Evolutionary conservation across 1,139 yeast species (phyloP), one percentile per base, ranked within the genome.

Genomic region (Geotrichum macrosporum): DNA sequence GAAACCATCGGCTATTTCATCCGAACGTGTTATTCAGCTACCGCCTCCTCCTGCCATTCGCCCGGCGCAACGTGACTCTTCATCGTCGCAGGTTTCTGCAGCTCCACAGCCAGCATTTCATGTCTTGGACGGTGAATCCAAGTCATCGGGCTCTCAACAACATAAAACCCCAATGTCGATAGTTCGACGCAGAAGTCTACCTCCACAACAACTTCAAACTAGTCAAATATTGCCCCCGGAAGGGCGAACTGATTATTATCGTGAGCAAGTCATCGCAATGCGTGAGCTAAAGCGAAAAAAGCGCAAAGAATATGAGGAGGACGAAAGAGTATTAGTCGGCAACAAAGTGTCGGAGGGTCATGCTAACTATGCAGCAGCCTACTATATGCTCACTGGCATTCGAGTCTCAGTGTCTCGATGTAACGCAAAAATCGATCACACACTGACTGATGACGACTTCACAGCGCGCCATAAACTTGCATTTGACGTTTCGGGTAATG

Each of bases 371-470:
- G 87, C 88, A 31, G 81, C 92, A 73, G 98, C 97, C 1, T 94
- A 92, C 65, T 88, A 92, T 65, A 92, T 94, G 96, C 74, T 94
- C 50, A 89, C 98, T 0, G 98, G 99, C 10, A 92, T 94, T 44
- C 74, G 98, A 51, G 95, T 89, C 1, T 94, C 96, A 0, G 97
- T 88, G 1, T 85, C 96, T 9, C 72, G 96, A 50, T 84, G 95
- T 58, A 70, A 69, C 36, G 86, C 96, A 0, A 95, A 95, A 38
- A 75, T 84, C 6, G 85, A 87, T 77, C 77, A 82, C 50, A 81
- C 83, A 32, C 69, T 92, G 41, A 75, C 73, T 1, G 83, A 80
- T 44, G 74, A 71, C 12, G 96, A 89, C 63, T 92, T 89, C 64
- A 70, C 67, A 31, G 71, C 78, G 12, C 78, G 80, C 24, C 83